Percentiles rank a stretch among this genome's conserved stretches.
Evolutionary conservation across 129 eudicot species (phyloP).

Genomic region (Flaveria sonorensis): DNA sequence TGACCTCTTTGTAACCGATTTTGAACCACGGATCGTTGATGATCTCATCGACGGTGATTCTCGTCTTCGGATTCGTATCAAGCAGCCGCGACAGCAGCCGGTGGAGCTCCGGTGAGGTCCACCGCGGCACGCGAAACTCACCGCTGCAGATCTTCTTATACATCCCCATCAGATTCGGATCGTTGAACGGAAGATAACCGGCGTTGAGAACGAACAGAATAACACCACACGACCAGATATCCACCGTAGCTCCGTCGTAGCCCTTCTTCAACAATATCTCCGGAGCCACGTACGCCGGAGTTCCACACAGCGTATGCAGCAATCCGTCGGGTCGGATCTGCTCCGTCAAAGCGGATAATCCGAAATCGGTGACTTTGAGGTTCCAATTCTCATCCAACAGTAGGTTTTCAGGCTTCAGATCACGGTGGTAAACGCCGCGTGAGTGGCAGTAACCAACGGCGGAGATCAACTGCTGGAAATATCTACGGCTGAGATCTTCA

Average conservation of each 20-base stretch:
- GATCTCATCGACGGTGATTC: conserved; percentile 42
- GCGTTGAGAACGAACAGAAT: conserved; percentile 48
- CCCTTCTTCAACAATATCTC: conserved; percentile 45
- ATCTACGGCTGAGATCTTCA: conserved; percentile 41
- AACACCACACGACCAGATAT: conserved; percentile 69
- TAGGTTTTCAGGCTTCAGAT: conserved; percentile 53
- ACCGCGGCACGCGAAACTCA: conserved; percentile 38
- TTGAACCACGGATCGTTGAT: conserved; percentile 42
- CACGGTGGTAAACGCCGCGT: conserved; percentile 55
- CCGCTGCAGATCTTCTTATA: conserved; percentile 42
- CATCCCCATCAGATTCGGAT: conserved; percentile 47
- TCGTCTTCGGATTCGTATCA: conserved; percentile 31
- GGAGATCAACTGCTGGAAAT: conserved; percentile 45
- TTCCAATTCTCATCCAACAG: conserved; percentile 47
- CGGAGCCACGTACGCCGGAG: conserved; percentile 55
- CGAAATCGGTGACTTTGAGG: conserved; percentile 52
- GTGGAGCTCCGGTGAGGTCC: conserved; percentile 39
- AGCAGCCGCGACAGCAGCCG: conserved; percentile 31
- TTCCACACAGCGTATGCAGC: conserved; percentile 46
- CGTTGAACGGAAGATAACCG: conserved; percentile 59
- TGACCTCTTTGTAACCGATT: conserved; percentile 31
- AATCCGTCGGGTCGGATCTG: conserved; percentile 48
- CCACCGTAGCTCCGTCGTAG: conserved; percentile 53
- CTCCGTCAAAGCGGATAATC: conserved; percentile 43
- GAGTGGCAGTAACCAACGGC: conserved; percentile 50